phyloP scores from a whole-genome alignment of 768 basidiomycete genomes.

The Hygrophorus pudorinus region DNA sequence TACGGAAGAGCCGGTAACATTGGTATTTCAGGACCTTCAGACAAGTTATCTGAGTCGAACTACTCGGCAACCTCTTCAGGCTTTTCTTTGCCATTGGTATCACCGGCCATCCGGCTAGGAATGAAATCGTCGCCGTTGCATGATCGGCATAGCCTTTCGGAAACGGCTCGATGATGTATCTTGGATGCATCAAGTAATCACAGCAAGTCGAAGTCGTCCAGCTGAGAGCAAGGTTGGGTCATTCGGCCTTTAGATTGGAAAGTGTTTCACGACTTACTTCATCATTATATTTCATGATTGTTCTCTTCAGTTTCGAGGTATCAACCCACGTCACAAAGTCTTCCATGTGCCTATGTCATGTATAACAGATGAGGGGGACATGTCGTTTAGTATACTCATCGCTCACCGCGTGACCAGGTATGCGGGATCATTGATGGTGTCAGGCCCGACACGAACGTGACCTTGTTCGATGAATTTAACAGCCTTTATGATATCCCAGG shows the following conservation, averaged over 20 bases:
- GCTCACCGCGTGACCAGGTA: slow-evolving; percentile 82
- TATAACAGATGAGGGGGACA: slow-evolving; percentile 3
- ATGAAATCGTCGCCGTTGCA: too few relatives aligned
- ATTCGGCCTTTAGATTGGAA: not conserved
- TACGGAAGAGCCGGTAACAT: too few relatives aligned
- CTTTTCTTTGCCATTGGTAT: too few relatives aligned
- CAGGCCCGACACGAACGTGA: slow-evolving; percentile 93
- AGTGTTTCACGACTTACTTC: slow-evolving; percentile 46
- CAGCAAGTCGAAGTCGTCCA: slow-evolving; percentile 90
- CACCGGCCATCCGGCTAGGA: too few relatives aligned
- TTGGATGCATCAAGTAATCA: too few relatives aligned
- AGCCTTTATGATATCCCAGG: slow-evolving; percentile 43
- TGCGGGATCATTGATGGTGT: slow-evolving; percentile 93
- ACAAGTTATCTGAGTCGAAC: too few relatives aligned
- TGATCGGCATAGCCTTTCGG: not conserved
- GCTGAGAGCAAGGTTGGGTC: slow-evolving; percentile 32
- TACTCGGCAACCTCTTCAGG: too few relatives aligned
- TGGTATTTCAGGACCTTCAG: too few relatives aligned
- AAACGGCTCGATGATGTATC: too few relatives aligned
- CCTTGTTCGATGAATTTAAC: slow-evolving; percentile 98
- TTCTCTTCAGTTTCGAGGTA: slow-evolving; percentile 92
- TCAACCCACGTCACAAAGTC: slow-evolving; percentile 99
- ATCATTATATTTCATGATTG: slow-evolving; percentile 94
- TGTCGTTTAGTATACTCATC: slow-evolving; percentile 1
- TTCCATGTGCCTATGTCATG: slow-evolving; percentile 72